phyloP scores from a whole-genome alignment of 495 filamentous ascomycete species.

The Hypoxylon subgilvum region DNA sequence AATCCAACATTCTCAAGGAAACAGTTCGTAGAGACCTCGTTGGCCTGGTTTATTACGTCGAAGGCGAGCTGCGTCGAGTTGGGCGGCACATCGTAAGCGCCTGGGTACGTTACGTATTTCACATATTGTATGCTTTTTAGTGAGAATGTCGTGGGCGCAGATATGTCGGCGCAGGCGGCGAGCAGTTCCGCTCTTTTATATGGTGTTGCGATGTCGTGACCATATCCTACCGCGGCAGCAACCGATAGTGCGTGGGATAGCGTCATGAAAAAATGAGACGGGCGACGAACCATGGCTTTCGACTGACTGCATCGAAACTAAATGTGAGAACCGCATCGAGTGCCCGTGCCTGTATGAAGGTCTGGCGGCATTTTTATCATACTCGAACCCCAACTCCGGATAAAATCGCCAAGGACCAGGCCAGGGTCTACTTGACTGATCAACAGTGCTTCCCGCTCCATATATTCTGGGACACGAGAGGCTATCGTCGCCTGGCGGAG shows the following conservation, averaged over 20 bases:
- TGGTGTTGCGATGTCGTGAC: background rate
- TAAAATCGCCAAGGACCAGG: constrained; percentile 9
- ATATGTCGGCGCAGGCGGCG: constrained; percentile 13
- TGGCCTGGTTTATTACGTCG: constrained; percentile 27
- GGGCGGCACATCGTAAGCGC: background rate
- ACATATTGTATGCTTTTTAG: constrained; percentile 12
- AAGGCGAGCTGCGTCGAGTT: constrained; percentile 36
- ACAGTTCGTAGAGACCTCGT: constrained; percentile 26
- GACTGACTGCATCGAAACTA: background rate
- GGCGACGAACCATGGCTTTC: background rate
- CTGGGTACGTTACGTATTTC: constrained; percentile 5
- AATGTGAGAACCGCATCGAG: background rate
- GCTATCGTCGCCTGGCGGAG: constrained; percentile 3
- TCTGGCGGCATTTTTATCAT: constrained; percentile 4
- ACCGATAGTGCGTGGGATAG: background rate
- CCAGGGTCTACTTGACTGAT: constrained; percentile 6
- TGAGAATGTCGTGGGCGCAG: constrained; percentile 25
- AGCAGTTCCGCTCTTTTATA: background rate
- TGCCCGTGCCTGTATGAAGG: background rate
- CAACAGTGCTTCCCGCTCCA: background rate
- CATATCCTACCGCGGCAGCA: background rate
- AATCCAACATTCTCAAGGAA: constrained; percentile 5
- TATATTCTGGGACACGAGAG: background rate
- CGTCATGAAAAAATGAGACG: background rate
- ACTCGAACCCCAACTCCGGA: background rate